Conservation (phyloP, 768 basidiomycete species). For the Auricularia heimuer region DNA sequence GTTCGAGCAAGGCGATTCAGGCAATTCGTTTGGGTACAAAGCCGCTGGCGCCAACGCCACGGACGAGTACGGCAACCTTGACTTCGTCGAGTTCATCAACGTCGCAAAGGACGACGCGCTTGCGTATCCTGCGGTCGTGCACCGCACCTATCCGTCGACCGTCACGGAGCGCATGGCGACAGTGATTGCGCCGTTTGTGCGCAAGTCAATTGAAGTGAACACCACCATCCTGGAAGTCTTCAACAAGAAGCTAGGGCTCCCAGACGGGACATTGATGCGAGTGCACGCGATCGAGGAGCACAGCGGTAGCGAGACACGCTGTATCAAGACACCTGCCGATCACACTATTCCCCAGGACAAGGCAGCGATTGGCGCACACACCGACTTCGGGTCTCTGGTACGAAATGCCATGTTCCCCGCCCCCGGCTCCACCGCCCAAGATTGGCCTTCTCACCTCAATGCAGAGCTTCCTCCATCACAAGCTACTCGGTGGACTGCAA, state of each 20-base stretch:
- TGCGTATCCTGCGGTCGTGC: slow-evolving; percentile 42
- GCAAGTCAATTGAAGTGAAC: slow-evolving; percentile 48
- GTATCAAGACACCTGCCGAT: slow-evolving; percentile 37
- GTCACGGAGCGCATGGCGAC: slow-evolving; percentile 41
- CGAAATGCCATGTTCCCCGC: slow-evolving; percentile 9
- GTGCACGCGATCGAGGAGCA: slow-evolving; percentile 36
- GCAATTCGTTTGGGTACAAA: slow-evolving; percentile 48
- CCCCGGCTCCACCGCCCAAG: neutral
- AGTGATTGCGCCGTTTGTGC: slow-evolving; percentile 44
- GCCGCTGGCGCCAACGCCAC: slow-evolving; percentile 52
- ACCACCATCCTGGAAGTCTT: slow-evolving; percentile 43
- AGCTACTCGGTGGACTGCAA: slow-evolving; percentile 60
- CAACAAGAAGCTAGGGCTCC: slow-evolving; percentile 45
- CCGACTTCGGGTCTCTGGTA: slow-evolving; percentile 67
- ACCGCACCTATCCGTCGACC: slow-evolving; percentile 47
- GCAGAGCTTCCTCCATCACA: slow-evolving; percentile 54
- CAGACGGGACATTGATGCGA: slow-evolving; percentile 33
- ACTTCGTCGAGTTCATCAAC: slow-evolving; percentile 52
- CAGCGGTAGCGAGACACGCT: slow-evolving; percentile 49
- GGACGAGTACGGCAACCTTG: slow-evolving; percentile 46
- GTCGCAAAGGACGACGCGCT: slow-evolving; percentile 60
- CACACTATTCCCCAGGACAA: slow-evolving; percentile 21
- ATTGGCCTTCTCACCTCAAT: neutral
- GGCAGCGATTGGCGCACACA: slow-evolving; percentile 53
- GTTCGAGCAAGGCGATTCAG: slow-evolving; percentile 45